phyloP scores from a whole-genome alignment of 1,139 yeast genomes.

The Pichia sp. region DNA sequence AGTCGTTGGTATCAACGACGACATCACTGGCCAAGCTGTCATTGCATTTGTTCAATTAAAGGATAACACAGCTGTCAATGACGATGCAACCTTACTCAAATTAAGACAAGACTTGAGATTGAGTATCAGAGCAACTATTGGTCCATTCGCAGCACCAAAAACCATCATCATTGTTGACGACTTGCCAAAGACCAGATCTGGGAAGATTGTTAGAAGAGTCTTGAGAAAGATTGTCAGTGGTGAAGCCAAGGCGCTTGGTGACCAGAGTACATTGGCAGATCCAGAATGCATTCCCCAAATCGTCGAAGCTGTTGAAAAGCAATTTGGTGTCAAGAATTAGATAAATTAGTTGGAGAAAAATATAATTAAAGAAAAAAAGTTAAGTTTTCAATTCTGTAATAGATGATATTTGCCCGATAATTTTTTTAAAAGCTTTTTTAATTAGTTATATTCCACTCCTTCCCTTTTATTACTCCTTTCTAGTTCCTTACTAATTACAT shows the following conservation, averaged over 20 bases:
- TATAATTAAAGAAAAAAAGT: background rate
- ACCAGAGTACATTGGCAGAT: constrained; percentile 83
- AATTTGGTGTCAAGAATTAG: constrained; percentile 45
- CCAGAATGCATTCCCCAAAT: constrained; percentile 81
- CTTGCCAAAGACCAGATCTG: constrained; percentile 96
- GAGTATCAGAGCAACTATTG: constrained; percentile 90
- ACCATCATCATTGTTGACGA: constrained; percentile 81
- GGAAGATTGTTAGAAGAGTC: constrained; percentile 98
- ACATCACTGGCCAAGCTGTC: constrained; percentile 96
- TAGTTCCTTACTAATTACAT: background rate
- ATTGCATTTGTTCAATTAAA: constrained; percentile 90
- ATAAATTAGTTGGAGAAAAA: background rate
- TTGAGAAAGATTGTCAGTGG: constrained; percentile 85
- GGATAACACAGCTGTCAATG: constrained; percentile 44
- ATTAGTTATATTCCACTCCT: background rate
- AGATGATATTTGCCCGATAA: background rate
- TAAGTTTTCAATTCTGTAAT: background rate
- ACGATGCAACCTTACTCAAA: constrained; percentile 43
- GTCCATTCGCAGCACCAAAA: constrained; percentile 98
- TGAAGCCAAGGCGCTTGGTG: constrained; percentile 93
- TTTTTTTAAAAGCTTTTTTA: background rate
- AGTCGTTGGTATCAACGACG: constrained; percentile 91
- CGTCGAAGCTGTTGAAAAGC: constrained; percentile 47
- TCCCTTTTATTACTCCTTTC: background rate
- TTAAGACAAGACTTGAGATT: constrained; percentile 79